These are phyloP conservation scores for Saccharomycopsis vini DNA, from an alignment of 805 yeast species.

Conservation along the genomic window DNA sequence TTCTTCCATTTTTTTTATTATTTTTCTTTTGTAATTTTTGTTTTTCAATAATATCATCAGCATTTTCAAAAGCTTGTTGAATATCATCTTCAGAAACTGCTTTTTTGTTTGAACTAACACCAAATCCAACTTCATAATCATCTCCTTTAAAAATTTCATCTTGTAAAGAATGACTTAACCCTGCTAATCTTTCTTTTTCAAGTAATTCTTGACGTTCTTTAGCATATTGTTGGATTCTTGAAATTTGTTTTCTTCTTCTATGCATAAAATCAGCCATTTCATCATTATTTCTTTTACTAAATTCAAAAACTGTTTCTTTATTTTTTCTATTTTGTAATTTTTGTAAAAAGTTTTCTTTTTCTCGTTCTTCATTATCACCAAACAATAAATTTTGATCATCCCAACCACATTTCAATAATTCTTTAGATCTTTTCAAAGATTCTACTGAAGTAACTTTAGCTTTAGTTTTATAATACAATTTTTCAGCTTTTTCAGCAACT, in stretches of 20 bases:
- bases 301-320: conserved; percentile 92
- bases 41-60: conserved; percentile 29
- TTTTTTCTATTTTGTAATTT: conserved; percentile 58
- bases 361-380: conserved; percentile 59
- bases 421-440: conserved; percentile 79
- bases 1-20: conserved; percentile 23
- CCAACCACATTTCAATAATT: conserved; percentile 68
- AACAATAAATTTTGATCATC: conserved; percentile 78
- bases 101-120: too few relatives aligned
- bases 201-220: conserved; percentile 57
- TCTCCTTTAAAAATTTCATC: conserved; percentile 49
- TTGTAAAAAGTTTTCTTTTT: conserved; percentile 62
- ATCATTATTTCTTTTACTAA: conserved; percentile 61
- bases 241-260: conserved; percentile 76
- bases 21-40: conserved; percentile 10
- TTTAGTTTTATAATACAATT: conserved; percentile 75
- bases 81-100: conserved; percentile 40
- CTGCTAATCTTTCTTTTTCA: conserved; percentile 68
- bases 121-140: conserved; percentile 28
- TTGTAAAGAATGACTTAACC: conserved; percentile 62
- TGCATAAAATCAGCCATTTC: conserved; percentile 76
- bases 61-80: conserved; percentile 42
- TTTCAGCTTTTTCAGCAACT: conserved; percentile 83
- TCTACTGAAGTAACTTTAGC: conserved; percentile 71
- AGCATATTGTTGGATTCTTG: conserved; percentile 77